phyloP scores from a whole-genome alignment of 345 rosid genomes.

The Clarkia xantiana region DNA sequence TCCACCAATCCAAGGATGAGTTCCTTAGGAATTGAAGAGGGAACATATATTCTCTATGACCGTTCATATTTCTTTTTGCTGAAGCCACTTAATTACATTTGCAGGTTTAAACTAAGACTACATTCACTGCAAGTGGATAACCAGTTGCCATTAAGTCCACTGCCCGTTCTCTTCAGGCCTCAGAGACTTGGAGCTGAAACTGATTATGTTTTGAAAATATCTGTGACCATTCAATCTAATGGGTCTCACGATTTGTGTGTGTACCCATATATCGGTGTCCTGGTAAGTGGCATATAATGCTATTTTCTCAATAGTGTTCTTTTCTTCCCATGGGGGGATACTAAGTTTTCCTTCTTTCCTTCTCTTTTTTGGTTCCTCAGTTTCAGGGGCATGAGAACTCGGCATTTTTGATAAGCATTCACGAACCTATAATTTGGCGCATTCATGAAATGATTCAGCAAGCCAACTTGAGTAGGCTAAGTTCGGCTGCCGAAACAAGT shows the following conservation, averaged over 20 bases:
- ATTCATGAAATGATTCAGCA: slow-evolving; percentile 95
- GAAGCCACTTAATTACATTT: slow-evolving; percentile 7
- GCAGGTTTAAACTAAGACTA: slow-evolving; percentile 78
- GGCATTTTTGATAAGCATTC: slow-evolving; percentile 80
- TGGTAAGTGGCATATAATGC: slow-evolving; percentile 16
- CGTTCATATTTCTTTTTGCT: slow-evolving; percentile 5
- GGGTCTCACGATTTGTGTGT: slow-evolving; percentile 68
- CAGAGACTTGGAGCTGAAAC: slow-evolving; percentile 60
- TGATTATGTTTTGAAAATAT: slow-evolving; percentile 64
- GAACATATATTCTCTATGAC: too few relatives aligned
- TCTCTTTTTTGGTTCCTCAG: slow-evolving; percentile 8
- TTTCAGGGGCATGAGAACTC: slow-evolving; percentile 68
- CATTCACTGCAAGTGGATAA: slow-evolving; percentile 85
- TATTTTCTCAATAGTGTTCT: background rate
- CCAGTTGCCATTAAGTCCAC: slow-evolving; percentile 84
- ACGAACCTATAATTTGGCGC: slow-evolving; percentile 98
- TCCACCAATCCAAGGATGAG: too few relatives aligned
- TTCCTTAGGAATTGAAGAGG: too few relatives aligned
- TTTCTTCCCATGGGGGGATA: background rate
- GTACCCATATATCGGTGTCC: slow-evolving; percentile 79
- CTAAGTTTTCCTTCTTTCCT: slow-evolving; percentile 2
- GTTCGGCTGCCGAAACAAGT: slow-evolving; percentile 45
- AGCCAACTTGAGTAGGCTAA: slow-evolving; percentile 57
- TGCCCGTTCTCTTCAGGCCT: slow-evolving; percentile 95
- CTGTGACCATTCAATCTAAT: slow-evolving; percentile 65